Evolutionary conservation across 1,139 yeast genomes (phyloP).

Genomic region (Diutina mesorugosa): DNA sequence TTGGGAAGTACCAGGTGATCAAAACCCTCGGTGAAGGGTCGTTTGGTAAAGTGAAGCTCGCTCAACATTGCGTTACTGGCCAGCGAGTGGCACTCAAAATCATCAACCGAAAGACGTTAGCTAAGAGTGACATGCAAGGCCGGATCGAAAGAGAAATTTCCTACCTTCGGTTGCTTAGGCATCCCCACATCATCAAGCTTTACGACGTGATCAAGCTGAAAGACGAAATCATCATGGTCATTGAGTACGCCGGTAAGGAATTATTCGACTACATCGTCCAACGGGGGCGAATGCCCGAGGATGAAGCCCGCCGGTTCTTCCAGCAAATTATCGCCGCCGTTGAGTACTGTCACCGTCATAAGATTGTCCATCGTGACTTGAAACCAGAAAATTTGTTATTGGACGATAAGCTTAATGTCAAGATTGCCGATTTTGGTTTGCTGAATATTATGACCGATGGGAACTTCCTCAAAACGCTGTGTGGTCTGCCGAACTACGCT

Average conservation of each 20-base stretch:
- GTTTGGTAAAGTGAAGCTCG: conserved; percentile 92
- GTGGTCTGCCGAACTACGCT: conserved; percentile 97
- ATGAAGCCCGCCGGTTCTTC: conserved; percentile 88
- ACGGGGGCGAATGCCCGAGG: conserved; percentile 88
- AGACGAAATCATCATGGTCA: conserved; percentile 96
- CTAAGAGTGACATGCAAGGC: conserved; percentile 96
- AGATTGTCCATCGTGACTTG: conserved; percentile 92
- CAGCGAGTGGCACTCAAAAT: conserved; percentile 91
- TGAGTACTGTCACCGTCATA: conserved; percentile 94
- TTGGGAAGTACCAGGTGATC: conserved; percentile 89
- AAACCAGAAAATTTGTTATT: conserved; percentile 88
- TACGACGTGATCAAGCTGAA: conserved; percentile 94
- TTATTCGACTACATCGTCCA: conserved; percentile 93
- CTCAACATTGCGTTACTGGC: conserved; percentile 86
- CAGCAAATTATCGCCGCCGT: conserved; percentile 98
- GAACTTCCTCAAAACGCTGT: conserved; percentile 84
- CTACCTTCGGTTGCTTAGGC: conserved; percentile 76
- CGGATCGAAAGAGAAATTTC: conserved; percentile 91
- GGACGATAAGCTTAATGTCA: conserved; percentile 85
- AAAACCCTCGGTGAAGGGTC: conserved; percentile 96
- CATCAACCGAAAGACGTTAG: conserved; percentile 85
- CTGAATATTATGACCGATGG: conserved; percentile 98
- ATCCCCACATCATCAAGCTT: conserved; percentile 91
- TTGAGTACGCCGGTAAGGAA: conserved; percentile 94
- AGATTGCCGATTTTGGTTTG: conserved; percentile 93